Conservation (phyloP, 225 moss, liverwort and hornwort genomes). For the Neckera pumila region DNA sequence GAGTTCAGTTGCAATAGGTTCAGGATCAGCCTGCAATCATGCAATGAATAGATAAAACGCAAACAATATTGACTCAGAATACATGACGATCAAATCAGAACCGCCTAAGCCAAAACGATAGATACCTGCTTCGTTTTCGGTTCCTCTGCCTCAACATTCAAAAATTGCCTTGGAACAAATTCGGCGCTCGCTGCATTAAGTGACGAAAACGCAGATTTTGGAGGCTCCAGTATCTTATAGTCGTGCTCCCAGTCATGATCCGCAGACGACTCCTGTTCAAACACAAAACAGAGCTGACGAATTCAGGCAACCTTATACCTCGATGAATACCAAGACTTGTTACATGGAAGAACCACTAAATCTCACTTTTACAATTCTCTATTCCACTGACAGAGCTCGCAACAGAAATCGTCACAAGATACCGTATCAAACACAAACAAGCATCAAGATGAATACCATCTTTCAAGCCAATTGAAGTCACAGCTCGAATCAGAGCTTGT, state of each 20-base stretch:
- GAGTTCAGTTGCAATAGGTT: background rate
- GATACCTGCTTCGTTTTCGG: background rate
- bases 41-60: background rate
- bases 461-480: background rate
- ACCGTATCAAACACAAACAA: background rate
- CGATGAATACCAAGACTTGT: background rate
- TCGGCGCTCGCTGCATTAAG: constrained; percentile 9
- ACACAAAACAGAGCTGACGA: background rate
- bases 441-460: background rate
- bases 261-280: constrained; percentile 5
- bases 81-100: background rate
- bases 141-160: background rate
- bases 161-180: background rate
- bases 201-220: background rate
- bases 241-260: constrained; percentile 24
- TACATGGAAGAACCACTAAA: background rate
- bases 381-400: too few species aligned
- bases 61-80: background rate
- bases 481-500: background rate
- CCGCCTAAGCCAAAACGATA: background rate
- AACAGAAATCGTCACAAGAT: background rate
- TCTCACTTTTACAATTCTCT: background rate
- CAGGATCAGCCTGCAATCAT: background rate
- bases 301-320: background rate
- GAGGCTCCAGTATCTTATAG: constrained; percentile 12